phyloP scores from a whole-genome alignment of 257 asterid species.

The Ligustrum vulgare region DNA sequence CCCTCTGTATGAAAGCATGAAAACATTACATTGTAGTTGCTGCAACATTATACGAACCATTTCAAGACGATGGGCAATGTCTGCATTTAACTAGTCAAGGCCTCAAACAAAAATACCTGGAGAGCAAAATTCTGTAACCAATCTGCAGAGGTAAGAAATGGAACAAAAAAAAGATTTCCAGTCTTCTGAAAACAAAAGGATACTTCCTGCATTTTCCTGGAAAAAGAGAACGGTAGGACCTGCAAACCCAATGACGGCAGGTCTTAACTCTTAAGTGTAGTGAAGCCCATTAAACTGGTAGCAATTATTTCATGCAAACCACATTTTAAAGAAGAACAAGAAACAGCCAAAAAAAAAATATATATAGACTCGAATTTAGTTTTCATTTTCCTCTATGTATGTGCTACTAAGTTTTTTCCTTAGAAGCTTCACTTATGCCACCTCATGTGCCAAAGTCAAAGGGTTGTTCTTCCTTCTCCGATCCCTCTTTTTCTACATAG shows the following conservation, averaged over 20 bases:
- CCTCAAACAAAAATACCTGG: slow-evolving; percentile 17
- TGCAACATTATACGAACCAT: slow-evolving; percentile 87
- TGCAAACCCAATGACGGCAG: slow-evolving; percentile 42
- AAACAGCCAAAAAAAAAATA: no score
- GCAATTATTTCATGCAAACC: not conserved
- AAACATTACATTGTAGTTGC: slow-evolving; percentile 87
- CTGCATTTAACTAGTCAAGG: slow-evolving; percentile 68
- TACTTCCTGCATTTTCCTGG: slow-evolving; percentile 99
- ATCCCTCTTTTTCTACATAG: no score
- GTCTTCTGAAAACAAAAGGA: slow-evolving; percentile 44
- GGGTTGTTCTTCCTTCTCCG: no score
- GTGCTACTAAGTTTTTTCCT: not conserved
- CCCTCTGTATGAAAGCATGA: slow-evolving; percentile 99
- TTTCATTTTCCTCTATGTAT: not conserved
- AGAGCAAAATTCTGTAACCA: not conserved
- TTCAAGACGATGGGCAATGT: slow-evolving; percentile 98
- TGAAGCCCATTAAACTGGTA: not conserved
- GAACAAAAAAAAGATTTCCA: not conserved
- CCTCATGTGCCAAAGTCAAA: no score
- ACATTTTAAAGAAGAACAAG: not conserved
- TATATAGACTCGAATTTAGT: not conserved
- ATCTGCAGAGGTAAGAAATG: not conserved
- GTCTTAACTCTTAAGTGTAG: slow-evolving; percentile 12
- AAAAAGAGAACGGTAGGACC: slow-evolving; percentile 96
- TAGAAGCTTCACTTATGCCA: not conserved